These are phyloP conservation scores for Rhizopogon rudus DNA, from an alignment of 768 basidiomycete genomes.

Conservation along the genomic window DNA sequence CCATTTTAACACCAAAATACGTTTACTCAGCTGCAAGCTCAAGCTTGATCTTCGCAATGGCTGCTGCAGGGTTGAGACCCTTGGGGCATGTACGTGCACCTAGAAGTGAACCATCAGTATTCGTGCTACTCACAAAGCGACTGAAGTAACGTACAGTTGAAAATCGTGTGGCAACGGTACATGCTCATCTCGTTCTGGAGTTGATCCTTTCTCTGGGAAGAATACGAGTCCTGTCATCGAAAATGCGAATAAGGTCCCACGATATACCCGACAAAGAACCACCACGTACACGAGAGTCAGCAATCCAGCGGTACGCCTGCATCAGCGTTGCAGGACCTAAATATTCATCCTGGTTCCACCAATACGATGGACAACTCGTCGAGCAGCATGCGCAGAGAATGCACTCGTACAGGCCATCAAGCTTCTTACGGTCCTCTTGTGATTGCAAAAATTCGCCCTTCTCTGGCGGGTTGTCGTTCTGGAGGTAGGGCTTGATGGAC, in stretches of 20 bases:
- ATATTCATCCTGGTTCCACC: conserved; percentile 99
- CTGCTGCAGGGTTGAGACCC: conserved; percentile 88
- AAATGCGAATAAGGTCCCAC: neutral
- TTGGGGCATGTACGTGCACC: conserved; percentile 94
- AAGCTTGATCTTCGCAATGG: conserved; percentile 91
- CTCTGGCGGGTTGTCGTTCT: conserved; percentile 88
- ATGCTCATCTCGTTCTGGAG: conserved; percentile 95
- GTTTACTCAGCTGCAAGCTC: conserved; percentile 72
- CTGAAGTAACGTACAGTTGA: conserved; percentile 64
- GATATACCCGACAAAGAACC: neutral
- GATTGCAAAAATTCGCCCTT: conserved; percentile 87
- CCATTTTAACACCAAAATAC: too few relatives aligned
- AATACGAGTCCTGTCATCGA: conserved; percentile 60
- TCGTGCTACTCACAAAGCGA: too few relatives aligned
- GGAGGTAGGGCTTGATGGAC: conserved; percentile 94
- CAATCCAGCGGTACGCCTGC: conserved; percentile 98
- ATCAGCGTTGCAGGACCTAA: conserved; percentile 95
- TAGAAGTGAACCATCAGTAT: conserved; percentile 12
- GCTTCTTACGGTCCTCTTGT: conserved; percentile 87
- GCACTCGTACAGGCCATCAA: conserved; percentile 97
- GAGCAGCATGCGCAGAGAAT: conserved; percentile 97
- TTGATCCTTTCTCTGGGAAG: conserved; percentile 78
- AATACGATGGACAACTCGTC: conserved; percentile 95
- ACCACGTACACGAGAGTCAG: conserved; percentile 78
- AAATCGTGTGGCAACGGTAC: conserved; percentile 98